These are phyloP conservation scores for Proliferodiscus dingleyae DNA, from an alignment of 2,329 filamentous ascomycete genomes.

Conservation along the genomic window DNA sequence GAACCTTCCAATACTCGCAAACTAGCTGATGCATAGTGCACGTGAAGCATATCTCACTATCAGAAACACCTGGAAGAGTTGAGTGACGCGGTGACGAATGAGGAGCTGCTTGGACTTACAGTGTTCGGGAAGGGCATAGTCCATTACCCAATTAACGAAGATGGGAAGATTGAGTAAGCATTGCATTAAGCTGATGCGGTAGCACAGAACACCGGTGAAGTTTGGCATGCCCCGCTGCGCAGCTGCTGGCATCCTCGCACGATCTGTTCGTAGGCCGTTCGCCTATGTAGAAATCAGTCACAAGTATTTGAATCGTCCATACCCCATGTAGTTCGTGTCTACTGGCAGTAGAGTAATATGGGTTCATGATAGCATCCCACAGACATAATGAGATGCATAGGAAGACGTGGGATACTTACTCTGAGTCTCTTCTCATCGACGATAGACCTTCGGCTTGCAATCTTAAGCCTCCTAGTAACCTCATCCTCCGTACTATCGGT, in stretches of 20 bases:
- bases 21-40: constrained; percentile 9
- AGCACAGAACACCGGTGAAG: constrained; percentile 28
- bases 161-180: constrained; percentile 31
- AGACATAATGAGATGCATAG: too few relatives aligned
- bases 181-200: constrained; percentile 31
- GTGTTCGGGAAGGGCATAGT: constrained; percentile 19
- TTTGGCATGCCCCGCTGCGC: constrained; percentile 28
- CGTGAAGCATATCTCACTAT: background rate
- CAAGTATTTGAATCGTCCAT: background rate
- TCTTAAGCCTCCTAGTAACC: too few relatives aligned
- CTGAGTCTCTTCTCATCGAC: background rate
- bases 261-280: constrained; percentile 10
- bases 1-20: constrained; percentile 11
- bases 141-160: constrained; percentile 30
- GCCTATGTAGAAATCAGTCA: constrained; percentile 12
- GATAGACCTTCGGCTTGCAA: background rate
- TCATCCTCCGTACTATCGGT: too few relatives aligned
- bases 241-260: constrained; percentile 18
- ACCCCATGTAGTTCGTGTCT: too few relatives aligned
- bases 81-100: constrained; percentile 1
- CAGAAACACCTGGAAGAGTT: background rate
- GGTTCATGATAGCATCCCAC: too few relatives aligned
- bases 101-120: constrained; percentile 14
- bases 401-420: too few relatives aligned
- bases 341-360: too few relatives aligned